Conservation (phyloP, 140 eudicot species). For the Oenanthe javanica region DNA sequence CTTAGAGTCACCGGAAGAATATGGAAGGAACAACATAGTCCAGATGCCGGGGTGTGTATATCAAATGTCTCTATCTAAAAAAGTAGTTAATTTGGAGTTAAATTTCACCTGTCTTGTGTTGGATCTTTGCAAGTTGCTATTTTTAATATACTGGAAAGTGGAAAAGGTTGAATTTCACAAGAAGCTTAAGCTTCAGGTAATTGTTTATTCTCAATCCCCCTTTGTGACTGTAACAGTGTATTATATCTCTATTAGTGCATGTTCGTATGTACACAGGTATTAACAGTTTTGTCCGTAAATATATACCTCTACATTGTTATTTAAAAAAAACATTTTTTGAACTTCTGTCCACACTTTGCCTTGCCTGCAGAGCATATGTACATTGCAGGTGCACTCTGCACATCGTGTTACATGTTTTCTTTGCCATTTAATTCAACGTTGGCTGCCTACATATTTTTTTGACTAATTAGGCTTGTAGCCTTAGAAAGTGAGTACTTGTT, state of each 20-base stretch:
- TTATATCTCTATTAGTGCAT: neutral
- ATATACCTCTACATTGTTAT: too few relatives aligned
- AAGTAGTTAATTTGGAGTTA: neutral
- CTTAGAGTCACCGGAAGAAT: conserved; percentile 65
- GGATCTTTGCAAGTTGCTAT: conserved; percentile 3
- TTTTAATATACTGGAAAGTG: neutral
- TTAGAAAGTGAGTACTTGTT: too few relatives aligned
- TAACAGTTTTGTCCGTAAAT: neutral
- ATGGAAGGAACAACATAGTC: conserved; percentile 45
- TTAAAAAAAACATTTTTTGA: too few relatives aligned
- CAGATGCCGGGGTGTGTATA: conserved; percentile 8
- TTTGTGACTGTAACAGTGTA: neutral
- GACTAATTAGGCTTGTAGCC: too few relatives aligned
- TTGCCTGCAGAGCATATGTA: too few relatives aligned
- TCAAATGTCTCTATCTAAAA: neutral
- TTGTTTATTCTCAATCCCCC: neutral
- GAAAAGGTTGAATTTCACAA: neutral
- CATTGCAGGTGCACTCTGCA: too few relatives aligned
- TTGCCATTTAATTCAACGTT: too few relatives aligned
- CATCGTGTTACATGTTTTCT: too few relatives aligned
- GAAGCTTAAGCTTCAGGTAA: conserved; percentile 6
- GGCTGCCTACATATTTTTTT: too few relatives aligned
- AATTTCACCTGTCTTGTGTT: neutral
- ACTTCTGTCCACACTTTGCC: too few relatives aligned
- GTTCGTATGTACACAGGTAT: neutral